phyloP scores from a whole-genome alignment of 129 eudicot genomes.

The Cynara cardunculus region DNA sequence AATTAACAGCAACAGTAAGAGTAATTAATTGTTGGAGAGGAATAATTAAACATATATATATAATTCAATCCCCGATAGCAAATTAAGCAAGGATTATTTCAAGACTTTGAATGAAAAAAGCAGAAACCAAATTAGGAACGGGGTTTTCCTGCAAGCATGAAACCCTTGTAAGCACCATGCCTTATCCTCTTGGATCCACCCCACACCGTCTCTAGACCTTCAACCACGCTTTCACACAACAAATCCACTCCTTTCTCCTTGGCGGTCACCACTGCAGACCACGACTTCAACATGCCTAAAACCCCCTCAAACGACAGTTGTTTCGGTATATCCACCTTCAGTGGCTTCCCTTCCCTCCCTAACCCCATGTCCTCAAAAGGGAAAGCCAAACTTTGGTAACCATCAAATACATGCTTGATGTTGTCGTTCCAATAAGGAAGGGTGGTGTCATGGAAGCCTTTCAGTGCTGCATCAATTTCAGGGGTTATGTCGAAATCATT shows the following conservation, averaged over 20 bases:
- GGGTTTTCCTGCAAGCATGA: slow-evolving; percentile 42
- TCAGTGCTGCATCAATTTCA: slow-evolving; percentile 35
- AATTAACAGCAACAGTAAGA: too few relatives aligned
- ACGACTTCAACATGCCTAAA: slow-evolving; percentile 38
- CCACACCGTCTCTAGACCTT: slow-evolving; percentile 50
- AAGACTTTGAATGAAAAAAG: too few relatives aligned
- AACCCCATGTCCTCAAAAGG: slow-evolving; percentile 47
- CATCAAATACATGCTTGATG: slow-evolving; percentile 30
- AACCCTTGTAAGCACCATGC: slow-evolving; percentile 36
- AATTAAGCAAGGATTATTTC: too few relatives aligned
- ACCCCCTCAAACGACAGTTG: slow-evolving; percentile 35
- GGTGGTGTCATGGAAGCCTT: slow-evolving; percentile 28
- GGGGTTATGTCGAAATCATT: slow-evolving; percentile 35
- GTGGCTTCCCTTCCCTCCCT: slow-evolving; percentile 38
- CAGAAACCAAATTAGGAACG: background rate
- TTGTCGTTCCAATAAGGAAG: slow-evolving; percentile 50
- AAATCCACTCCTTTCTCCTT: slow-evolving; percentile 56
- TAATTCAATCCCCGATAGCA: too few relatives aligned
- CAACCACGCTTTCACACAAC: slow-evolving; percentile 39
- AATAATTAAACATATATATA: too few relatives aligned
- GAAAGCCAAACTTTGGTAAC: slow-evolving; percentile 39
- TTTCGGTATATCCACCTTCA: slow-evolving; percentile 40
- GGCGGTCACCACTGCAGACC: slow-evolving; percentile 50
- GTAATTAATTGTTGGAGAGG: too few relatives aligned
- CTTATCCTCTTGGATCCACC: slow-evolving; percentile 41